Percentiles rank a stretch among this genome's conserved stretches.
These are phyloP conservation scores for Moesziomyces antarcticus DNA, from an alignment of 1,284 basidiomycete genomes.

Conservation along the genomic window DNA sequence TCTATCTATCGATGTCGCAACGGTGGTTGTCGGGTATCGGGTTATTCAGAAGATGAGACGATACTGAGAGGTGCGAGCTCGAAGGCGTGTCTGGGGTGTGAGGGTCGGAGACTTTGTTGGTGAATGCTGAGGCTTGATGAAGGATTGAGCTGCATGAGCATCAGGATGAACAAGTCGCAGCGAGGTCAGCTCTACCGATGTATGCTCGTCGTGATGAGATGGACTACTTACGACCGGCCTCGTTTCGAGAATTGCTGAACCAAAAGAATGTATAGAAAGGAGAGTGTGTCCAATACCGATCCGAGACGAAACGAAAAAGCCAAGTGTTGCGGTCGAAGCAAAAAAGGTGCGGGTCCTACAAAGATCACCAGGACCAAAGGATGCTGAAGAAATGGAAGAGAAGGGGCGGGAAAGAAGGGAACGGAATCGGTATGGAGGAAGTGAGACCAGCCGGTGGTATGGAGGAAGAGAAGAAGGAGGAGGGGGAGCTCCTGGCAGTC, in stretches of 20 bases:
- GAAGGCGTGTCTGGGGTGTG: not conserved
- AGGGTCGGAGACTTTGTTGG: not conserved
- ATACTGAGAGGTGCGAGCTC: not conserved
- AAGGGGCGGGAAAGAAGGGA: conserved; percentile 4
- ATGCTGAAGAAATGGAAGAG: conserved; percentile 10
- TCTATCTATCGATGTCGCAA: not conserved
- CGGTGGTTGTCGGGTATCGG: not conserved
- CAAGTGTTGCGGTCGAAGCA: conserved; percentile 1
- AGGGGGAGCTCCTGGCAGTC: not conserved
- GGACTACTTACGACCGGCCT: conserved; percentile 33
- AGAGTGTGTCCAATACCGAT: conserved; percentile 2
- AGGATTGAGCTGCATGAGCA: not conserved
- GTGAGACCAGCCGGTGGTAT: conserved; percentile 45
- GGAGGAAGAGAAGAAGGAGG: conserved; percentile 31
- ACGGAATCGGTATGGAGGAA: conserved; percentile 8
- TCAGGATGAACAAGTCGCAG: too few species aligned
- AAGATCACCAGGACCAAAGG: conserved; percentile 29
- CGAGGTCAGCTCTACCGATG: too few species aligned
- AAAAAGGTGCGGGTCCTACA: not conserved
- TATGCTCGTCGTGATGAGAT: too few species aligned
- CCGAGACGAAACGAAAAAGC: conserved; percentile 5
- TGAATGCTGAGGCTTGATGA: not conserved
- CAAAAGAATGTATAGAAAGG: conserved; percentile 21
- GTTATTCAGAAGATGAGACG: not conserved
- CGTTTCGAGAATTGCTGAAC: not conserved